These are phyloP conservation scores for Teratosphaeria destructans DNA, from an alignment of 2,329 filamentous ascomycete genomes.

Conservation along the genomic window DNA sequence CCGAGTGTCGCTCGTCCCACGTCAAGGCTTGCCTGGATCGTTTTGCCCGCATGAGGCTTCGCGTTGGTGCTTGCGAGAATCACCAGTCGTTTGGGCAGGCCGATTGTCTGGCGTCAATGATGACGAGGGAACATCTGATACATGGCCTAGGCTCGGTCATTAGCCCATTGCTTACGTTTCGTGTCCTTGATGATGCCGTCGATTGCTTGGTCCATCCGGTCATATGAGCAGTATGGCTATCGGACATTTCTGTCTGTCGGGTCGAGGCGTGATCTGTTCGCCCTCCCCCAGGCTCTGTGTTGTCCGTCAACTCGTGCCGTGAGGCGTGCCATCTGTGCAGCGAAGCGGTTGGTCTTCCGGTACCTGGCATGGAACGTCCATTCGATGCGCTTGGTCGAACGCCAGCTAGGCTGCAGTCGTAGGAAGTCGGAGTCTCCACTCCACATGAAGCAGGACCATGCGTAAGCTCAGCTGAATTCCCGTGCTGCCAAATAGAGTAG, in stretches of 20 bases:
- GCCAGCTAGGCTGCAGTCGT: not conserved
- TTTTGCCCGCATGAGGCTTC: constrained; percentile 5
- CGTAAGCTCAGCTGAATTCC: not conserved
- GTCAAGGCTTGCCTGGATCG: constrained; percentile 6
- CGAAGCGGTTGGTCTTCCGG: constrained; percentile 1
- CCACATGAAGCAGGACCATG: not conserved
- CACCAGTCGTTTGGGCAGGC: constrained; percentile 4
- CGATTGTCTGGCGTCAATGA: not conserved
- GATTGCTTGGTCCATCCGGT: not conserved
- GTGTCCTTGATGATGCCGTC: not conserved
- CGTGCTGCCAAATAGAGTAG: not conserved
- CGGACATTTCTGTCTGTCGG: not conserved
- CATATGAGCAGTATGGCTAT: not conserved
- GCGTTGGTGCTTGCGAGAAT: constrained; percentile 3
- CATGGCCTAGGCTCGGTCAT: constrained; percentile 3
- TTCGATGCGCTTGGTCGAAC: not conserved
- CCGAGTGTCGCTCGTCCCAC: constrained; percentile 2
- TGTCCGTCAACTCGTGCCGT: constrained; percentile 6
- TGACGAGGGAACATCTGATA: constrained; percentile 3
- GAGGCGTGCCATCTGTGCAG: constrained; percentile 5
- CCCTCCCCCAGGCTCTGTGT: not conserved
- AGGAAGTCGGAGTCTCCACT: not conserved
- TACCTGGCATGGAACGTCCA: constrained; percentile 7
- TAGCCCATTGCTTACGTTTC: not conserved
- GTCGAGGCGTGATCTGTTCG: constrained; percentile 4